These are phyloP conservation scores for Xenoacremonium recifei DNA, from an alignment of 2,329 filamentous ascomycete species.

Conservation along the genomic window DNA sequence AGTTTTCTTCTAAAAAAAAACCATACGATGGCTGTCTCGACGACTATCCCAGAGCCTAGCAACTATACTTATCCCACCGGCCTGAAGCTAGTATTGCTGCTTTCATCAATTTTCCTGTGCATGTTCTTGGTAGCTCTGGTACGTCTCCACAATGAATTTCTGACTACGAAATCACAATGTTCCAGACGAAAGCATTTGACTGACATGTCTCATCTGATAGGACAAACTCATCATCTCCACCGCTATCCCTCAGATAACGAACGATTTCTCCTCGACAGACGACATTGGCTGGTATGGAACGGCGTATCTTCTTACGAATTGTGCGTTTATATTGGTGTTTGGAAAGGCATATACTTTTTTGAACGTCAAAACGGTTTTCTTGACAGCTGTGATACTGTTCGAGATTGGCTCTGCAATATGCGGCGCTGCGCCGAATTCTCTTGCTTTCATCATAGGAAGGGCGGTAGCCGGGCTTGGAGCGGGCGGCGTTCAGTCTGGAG, in stretches of 20 bases:
- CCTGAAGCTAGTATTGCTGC: background rate
- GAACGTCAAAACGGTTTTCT: conserved; percentile 22
- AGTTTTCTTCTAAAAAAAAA: too few species aligned
- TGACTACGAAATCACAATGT: background rate
- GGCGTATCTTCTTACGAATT: conserved; percentile 21
- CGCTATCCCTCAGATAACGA: conserved; percentile 38
- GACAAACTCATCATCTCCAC: conserved; percentile 23
- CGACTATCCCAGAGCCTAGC: too few species aligned
- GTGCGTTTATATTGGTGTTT: conserved; percentile 34
- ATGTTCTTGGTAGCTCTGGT: conserved; percentile 1
- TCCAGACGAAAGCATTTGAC: background rate
- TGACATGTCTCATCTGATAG: background rate
- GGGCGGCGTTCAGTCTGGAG: conserved; percentile 51
- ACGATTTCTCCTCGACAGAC: conserved; percentile 19
- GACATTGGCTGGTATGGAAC: conserved; percentile 3
- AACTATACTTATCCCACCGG: background rate
- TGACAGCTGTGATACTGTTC: conserved; percentile 19
- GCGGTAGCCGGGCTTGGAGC: conserved; percentile 49
- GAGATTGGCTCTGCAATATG: conserved; percentile 30
- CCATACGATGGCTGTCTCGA: too few species aligned
- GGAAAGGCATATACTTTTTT: conserved; percentile 42
- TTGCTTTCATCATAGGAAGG: conserved; percentile 48
- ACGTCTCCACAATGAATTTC: background rate
- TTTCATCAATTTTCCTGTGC: background rate
- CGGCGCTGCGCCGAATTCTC: conserved; percentile 32